Evolutionary conservation across 768 basidiomycete species (phyloP), one percentile per base, ranked within the genome.

Genomic region (Gelatoporia subvermispora): DNA sequence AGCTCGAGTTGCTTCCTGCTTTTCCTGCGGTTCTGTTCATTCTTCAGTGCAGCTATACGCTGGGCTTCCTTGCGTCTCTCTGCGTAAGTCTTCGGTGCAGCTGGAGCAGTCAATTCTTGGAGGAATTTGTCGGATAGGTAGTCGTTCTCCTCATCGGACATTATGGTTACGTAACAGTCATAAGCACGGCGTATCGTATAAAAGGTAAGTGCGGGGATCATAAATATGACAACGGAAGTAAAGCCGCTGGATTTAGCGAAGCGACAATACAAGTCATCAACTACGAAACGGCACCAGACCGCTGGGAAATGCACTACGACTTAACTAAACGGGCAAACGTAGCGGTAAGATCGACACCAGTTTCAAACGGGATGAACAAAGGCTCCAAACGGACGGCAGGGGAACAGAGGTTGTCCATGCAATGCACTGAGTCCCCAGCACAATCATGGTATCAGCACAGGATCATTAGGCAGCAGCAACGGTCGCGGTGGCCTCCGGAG

Each of bases 51-150:
- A 1, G 86, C 64, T 28, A 74, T 72, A 50, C 72, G 77, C 47
- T 77, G 59, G 1, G 81, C 81, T 49, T 88, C 79, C 61, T 82
- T 84, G 11, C 90, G 82, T 40, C 79, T 71, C 56, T 88, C 78
- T 15, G 73, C 68, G 58, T 93, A 93, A 0, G 88, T 87, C 54
- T 77, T 79, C 8, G 81, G 69, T 43, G 68, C 60, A 2, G 66
- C 47, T 10, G 65, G 53, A 25, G 64, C 47, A 17, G 61, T 49
- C n/a, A 70, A 43, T 1, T 73, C 72, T 17, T 57, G 37, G 3
- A 93, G 74, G 66, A 92, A 93, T 61, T 89, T 92, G 72, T 91
- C 88, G 25, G 89, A 91, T 43, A 93, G 77, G 61, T 93, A 93
- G 70, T 93, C 87, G 56, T 88, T 88, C 59, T 92, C 89, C 50